Conservation (phyloP, 176 grass and related monocot species). For the Rhynchospora breviuscula region DNA sequence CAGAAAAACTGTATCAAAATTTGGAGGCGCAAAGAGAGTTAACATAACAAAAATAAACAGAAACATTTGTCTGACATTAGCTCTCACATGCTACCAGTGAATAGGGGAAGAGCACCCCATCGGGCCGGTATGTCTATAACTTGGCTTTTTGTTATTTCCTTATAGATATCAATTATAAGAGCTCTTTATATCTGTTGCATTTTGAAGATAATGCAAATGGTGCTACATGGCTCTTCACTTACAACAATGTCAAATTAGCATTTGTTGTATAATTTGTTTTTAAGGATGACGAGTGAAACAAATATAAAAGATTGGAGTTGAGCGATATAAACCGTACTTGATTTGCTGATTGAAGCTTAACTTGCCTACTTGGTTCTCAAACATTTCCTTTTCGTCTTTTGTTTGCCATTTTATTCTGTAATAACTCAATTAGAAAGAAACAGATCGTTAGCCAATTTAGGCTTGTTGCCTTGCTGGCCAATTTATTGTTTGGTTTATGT, state of each 20-base stretch:
- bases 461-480: background rate
- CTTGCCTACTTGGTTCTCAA: background rate
- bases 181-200: constrained; percentile 19
- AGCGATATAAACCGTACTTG: background rate
- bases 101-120: constrained; percentile 50
- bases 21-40: background rate
- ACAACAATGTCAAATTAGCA: constrained; percentile 3
- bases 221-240: background rate
- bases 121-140: constrained; percentile 59
- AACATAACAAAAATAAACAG: background rate
- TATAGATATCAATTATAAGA: constrained; percentile 33
- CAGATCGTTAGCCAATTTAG: background rate
- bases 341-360: background rate
- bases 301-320: background rate
- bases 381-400: background rate
- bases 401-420: background rate
- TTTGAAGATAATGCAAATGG: constrained; percentile 2
- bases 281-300: background rate
- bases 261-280: constrained; percentile 12
- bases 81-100: constrained; percentile 77
- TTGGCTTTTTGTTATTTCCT: constrained; percentile 27
- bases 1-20: background rate
- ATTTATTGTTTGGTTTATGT: background rate
- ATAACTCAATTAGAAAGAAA: background rate
- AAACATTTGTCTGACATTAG: constrained; percentile 20